Conservation (phyloP, 2,329 filamentous ascomycete species). For the Fonsecaea monophora region DNA sequence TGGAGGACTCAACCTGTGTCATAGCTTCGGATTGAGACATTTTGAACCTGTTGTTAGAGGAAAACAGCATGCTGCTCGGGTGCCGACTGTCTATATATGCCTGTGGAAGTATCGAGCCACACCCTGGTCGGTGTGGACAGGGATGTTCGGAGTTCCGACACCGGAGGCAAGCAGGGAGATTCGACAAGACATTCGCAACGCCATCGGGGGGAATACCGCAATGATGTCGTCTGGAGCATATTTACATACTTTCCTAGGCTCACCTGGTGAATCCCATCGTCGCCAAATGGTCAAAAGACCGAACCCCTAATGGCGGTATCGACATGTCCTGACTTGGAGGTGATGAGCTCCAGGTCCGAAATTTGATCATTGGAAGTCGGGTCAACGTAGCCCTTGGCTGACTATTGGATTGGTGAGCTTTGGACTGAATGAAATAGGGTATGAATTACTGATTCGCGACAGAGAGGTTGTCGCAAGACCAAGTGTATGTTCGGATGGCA, state of each 20-base stretch:
- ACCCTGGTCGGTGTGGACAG: neutral
- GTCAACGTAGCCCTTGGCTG: neutral
- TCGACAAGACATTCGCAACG: neutral
- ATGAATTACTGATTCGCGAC: neutral
- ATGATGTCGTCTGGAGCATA: neutral
- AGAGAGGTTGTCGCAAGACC: neutral
- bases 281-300: neutral
- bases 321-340: neutral
- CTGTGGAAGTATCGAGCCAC: neutral
- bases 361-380: neutral
- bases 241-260: neutral
- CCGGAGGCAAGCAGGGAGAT: neutral
- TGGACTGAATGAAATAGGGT: neutral
- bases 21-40: slow-evolving; percentile 3
- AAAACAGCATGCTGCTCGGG: neutral
- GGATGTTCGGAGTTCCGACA: slow-evolving; percentile 26
- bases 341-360: neutral
- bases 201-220: neutral
- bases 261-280: neutral
- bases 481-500: neutral
- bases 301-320: neutral
- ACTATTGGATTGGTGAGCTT: no score
- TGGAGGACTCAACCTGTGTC: neutral
- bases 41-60: neutral
- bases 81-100: neutral